Percentiles rank a stretch among this genome's conserved stretches.
phyloP scores from a whole-genome alignment of 2,329 filamentous ascomycete species.

The Aureobasidium sp. region DNA sequence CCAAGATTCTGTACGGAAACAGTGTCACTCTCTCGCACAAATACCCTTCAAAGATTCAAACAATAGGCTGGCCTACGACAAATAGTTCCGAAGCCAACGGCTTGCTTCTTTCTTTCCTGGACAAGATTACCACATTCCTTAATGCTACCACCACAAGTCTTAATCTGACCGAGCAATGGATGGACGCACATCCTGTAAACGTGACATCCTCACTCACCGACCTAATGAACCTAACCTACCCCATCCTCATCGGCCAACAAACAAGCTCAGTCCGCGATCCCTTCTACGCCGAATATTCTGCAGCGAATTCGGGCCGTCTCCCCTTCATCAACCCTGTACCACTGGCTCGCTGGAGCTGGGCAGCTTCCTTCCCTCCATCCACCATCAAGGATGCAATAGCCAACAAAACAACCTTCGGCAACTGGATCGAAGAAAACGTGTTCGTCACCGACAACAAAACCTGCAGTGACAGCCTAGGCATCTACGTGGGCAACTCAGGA shows the following conservation, averaged over 20 bases:
- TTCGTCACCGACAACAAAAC: constrained; percentile 34
- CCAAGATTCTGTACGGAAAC: constrained; percentile 35
- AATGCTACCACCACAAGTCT: constrained; percentile 28
- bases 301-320: constrained; percentile 34
- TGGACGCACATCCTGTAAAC: constrained; percentile 24
- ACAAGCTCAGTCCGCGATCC: constrained; percentile 37
- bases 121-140: constrained; percentile 36
- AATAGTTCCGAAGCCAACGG: constrained; percentile 29
- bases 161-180: constrained; percentile 30
- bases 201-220: constrained; percentile 24
- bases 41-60: constrained; percentile 36
- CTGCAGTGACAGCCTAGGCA: constrained; percentile 42
- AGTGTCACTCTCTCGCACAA: constrained; percentile 35
- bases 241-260: constrained; percentile 40
- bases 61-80: constrained; percentile 34
- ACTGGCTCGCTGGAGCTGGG: constrained; percentile 40
- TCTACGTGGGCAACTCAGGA: constrained; percentile 39
- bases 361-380: constrained; percentile 30
- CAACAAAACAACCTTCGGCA: constrained; percentile 43
- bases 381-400: constrained; percentile 34
- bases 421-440: constrained; percentile 41
- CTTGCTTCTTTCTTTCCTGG: constrained; percentile 34
- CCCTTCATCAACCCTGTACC: constrained; percentile 45
- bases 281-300: constrained; percentile 43
- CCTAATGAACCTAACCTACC: constrained; percentile 37